phyloP scores from a whole-genome alignment of 495 filamentous ascomycete genomes.

The Poronia punctata region DNA sequence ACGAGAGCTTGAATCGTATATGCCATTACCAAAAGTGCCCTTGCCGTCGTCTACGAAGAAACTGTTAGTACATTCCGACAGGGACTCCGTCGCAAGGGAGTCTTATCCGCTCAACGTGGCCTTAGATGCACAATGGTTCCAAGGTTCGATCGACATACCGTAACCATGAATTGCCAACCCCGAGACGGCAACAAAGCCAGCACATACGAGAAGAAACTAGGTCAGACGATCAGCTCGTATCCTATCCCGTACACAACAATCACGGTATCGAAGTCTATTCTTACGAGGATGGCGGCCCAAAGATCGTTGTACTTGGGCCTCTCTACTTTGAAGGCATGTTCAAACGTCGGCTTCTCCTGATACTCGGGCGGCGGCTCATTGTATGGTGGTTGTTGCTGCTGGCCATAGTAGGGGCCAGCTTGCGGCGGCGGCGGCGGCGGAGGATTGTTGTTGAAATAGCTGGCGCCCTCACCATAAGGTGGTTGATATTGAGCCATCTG shows the following conservation, averaged over 20 bases:
- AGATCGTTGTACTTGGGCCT: conserved; percentile 82
- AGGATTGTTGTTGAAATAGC: conserved; percentile 14
- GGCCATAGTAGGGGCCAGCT: conserved; percentile 12
- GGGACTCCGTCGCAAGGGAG: background rate
- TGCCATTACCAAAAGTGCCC: conserved; percentile 62
- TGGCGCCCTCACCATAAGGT: conserved; percentile 16
- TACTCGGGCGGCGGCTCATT: conserved; percentile 13
- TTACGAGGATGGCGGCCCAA: conserved; percentile 74
- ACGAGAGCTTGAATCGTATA: conserved; percentile 61
- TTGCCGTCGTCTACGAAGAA: conserved; percentile 40
- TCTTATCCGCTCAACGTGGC: background rate
- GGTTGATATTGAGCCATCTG: conserved; percentile 18
- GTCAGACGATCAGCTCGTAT: background rate
- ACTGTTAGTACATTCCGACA: background rate
- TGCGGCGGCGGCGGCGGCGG: conserved; percentile 8
- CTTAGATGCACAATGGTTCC: background rate
- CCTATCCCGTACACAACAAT: background rate
- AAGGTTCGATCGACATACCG: conserved; percentile 27
- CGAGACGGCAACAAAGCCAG: conserved; percentile 71
- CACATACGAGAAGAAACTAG: conserved; percentile 63
- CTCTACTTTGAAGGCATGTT: conserved; percentile 72
- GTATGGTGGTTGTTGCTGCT: conserved; percentile 13
- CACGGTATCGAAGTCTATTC: conserved; percentile 12
- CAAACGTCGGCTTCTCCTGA: conserved; percentile 54
- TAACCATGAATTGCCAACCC: conserved; percentile 74